Evolutionary conservation across 176 grass and related monocot species (phyloP).

Genomic region (Eragrostis nindensis): DNA sequence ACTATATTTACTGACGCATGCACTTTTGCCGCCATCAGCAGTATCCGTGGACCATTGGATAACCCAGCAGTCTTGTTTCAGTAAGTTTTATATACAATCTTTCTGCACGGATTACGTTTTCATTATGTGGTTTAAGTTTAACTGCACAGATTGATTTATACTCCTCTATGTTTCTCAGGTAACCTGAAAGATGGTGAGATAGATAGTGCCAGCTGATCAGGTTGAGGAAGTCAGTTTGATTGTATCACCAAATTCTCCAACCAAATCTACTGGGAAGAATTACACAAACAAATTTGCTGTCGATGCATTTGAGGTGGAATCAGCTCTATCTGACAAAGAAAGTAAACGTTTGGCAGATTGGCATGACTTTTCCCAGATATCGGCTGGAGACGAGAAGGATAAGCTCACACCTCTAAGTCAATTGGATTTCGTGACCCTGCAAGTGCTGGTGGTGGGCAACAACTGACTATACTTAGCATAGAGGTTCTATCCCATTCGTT

Average conservation of each 20-base stretch:
- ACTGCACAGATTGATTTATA: slow-evolving; percentile 4
- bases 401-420: slow-evolving; percentile 88
- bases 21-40: slow-evolving; percentile 70
- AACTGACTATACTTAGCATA: slow-evolving; percentile 81
- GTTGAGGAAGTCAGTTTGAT: slow-evolving; percentile 25
- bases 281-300: slow-evolving; percentile 9
- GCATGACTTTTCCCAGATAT: slow-evolving; percentile 89
- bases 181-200: slow-evolving; percentile 22
- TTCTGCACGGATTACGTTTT: slow-evolving; percentile 16
- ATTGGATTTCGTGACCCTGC: slow-evolving; percentile 85
- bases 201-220: slow-evolving; percentile 33
- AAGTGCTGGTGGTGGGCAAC: slow-evolving; percentile 73
- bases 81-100: slow-evolving; percentile 35
- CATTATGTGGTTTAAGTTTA: slow-evolving; percentile 16
- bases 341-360: slow-evolving; percentile 33
- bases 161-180: slow-evolving; percentile 33
- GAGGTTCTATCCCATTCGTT: slow-evolving; percentile 59
- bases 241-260: slow-evolving; percentile 43
- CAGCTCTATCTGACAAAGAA: slow-evolving; percentile 38
- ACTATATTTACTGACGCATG: slow-evolving; percentile 76
- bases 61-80: slow-evolving; percentile 36
- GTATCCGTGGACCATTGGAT: slow-evolving; percentile 73
- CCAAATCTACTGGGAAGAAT: slow-evolving; percentile 43
- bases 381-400: slow-evolving; percentile 67
- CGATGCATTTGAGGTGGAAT: slow-evolving; percentile 34